Conservation (phyloP, 495 filamentous ascomycete species). For the Penicillium turbatum region DNA sequence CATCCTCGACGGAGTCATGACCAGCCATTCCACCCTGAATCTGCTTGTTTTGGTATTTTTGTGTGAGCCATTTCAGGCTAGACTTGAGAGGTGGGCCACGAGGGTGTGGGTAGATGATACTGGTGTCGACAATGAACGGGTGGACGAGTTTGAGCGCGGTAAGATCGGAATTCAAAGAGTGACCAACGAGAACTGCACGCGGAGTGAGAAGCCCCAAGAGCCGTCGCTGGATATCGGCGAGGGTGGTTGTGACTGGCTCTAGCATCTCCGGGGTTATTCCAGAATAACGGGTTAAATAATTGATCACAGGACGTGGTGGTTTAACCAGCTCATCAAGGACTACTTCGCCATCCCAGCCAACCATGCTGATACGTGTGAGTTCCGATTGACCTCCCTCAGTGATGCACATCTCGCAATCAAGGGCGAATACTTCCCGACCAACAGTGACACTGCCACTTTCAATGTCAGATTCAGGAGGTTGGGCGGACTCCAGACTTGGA, state of each 20-base stretch:
- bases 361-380: constrained; percentile 80
- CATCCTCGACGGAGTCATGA: constrained; percentile 91
- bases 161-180: constrained; percentile 88
- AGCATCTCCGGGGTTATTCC: constrained; percentile 86
- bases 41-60: constrained; percentile 74
- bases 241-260: constrained; percentile 72
- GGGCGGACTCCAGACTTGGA: constrained; percentile 58
- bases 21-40: constrained; percentile 79
- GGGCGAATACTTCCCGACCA: constrained; percentile 72
- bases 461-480: constrained; percentile 63
- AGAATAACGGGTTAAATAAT: constrained; percentile 86
- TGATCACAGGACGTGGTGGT: constrained; percentile 72
- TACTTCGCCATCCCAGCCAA: constrained; percentile 78
- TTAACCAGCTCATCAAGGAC: constrained; percentile 90
- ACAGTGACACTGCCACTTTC: constrained; percentile 77
- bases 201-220: constrained; percentile 70
- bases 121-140: constrained; percentile 88
- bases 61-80: constrained; percentile 76
- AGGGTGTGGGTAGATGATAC: constrained; percentile 77
- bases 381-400: constrained; percentile 70
- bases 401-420: constrained; percentile 97
- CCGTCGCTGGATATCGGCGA: constrained; percentile 75
- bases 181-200: constrained; percentile 77
- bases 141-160: constrained; percentile 79
- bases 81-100: constrained; percentile 68